A percentile compares a stretch with the other conserved stretches of the same genome.
These are phyloP conservation scores for Candida anutae DNA, from an alignment of 1,139 yeast species.

Conservation along the genomic window DNA sequence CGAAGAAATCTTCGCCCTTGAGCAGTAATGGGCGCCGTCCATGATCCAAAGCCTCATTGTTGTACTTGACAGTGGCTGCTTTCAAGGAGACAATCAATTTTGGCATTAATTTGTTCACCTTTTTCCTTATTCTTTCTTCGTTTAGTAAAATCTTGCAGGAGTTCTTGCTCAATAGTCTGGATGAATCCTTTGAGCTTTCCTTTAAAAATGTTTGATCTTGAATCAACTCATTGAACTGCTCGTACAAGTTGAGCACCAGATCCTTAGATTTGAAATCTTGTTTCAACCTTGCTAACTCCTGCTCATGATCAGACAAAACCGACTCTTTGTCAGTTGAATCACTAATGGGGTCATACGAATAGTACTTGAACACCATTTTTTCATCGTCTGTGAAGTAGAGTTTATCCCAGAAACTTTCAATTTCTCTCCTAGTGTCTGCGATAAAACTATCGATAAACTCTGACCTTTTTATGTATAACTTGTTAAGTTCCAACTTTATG, in stretches of 20 bases:
- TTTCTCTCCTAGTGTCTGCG: constrained; percentile 48
- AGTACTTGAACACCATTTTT: constrained; percentile 29
- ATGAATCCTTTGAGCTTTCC: constrained; percentile 71
- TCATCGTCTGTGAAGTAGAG: constrained; percentile 49
- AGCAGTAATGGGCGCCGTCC: constrained; percentile 34
- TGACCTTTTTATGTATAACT: constrained; percentile 53
- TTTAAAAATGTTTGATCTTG: constrained; percentile 57
- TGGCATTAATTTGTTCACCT: constrained; percentile 62
- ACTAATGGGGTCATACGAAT: constrained; percentile 26
- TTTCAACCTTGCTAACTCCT: constrained; percentile 47
- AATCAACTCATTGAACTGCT: constrained; percentile 47
- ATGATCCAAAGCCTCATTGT: constrained; percentile 19
- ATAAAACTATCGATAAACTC: constrained; percentile 64
- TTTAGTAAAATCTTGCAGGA: constrained; percentile 72
- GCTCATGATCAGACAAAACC: constrained; percentile 53
- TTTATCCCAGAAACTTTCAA: constrained; percentile 54
- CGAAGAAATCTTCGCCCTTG: constrained; percentile 40
- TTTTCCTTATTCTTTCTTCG: constrained; percentile 72
- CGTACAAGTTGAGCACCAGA: constrained; percentile 48
- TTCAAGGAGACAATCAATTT: constrained; percentile 47
- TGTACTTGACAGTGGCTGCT: constrained; percentile 39
- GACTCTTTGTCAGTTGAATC: constrained; percentile 45
- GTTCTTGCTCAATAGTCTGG: constrained; percentile 66
- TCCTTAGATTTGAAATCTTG: constrained; percentile 42
- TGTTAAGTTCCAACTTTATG: constrained; percentile 47